Percentiles rank a stretch among this genome's conserved stretches.
Evolutionary conservation across 164 flowering plant species (phyloP).

Genomic region (Aristolochia californica): DNA sequence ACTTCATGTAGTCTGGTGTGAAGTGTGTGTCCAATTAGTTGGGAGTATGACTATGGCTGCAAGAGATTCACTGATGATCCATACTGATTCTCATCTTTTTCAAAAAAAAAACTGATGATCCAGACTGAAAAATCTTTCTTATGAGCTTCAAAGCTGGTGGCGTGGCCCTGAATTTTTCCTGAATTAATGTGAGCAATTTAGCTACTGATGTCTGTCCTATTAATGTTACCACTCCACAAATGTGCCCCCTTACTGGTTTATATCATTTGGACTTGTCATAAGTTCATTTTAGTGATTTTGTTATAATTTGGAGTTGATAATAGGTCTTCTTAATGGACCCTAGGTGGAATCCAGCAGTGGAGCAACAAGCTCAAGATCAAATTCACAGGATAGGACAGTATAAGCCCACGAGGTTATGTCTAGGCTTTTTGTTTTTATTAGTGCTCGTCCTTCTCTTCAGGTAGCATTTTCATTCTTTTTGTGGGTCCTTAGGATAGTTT

Average conservation of each 20-base stretch:
- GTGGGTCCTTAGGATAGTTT: constrained; percentile 47
- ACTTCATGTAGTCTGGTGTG: constrained; percentile 61
- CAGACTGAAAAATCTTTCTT: constrained; percentile 78
- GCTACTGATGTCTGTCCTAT: not conserved
- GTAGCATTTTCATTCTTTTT: constrained; percentile 1
- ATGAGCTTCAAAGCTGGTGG: constrained; percentile 99
- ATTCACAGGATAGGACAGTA: constrained; percentile 93
- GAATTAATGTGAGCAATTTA: constrained; percentile 62
- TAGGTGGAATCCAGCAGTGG: constrained; percentile 99
- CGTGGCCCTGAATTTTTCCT: constrained; percentile 84
- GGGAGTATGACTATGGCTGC: constrained; percentile 79
- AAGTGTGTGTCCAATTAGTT: constrained; percentile 63
- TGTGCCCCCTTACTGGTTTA: not conserved
- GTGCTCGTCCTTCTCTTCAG: not conserved
- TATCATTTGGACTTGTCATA: no score
- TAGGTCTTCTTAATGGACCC: constrained; percentile 99
- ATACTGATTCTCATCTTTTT: constrained; percentile 48
- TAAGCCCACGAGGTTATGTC: constrained; percentile 78
- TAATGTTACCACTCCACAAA: not conserved
- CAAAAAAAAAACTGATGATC: constrained; percentile 73
- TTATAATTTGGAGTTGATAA: no score
- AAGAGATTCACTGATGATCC: constrained; percentile 78
- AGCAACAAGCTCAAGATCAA: constrained; percentile 92
- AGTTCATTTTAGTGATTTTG: no score
- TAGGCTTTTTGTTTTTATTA: not conserved